Conservation (phyloP, 495 filamentous ascomycete species). For the Neurospora sublineolata region DNA sequence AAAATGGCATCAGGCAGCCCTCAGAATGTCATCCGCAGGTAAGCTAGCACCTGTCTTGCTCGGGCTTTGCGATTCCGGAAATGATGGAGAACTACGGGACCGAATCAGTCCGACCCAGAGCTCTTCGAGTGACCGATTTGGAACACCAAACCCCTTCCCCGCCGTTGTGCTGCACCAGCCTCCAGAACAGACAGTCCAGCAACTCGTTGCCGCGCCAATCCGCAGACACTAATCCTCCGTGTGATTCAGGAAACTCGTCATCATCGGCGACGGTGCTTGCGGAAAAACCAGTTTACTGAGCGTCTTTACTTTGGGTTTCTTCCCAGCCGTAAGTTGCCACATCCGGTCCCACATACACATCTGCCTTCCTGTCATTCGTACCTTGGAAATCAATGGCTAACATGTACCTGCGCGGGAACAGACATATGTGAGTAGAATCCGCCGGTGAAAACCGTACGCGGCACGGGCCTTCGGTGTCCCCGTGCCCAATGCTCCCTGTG, state of each 20-base stretch:
- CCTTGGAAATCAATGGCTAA: slow-evolving; percentile 4
- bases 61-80: neutral
- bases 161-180: neutral
- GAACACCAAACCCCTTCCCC: neutral
- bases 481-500: neutral
- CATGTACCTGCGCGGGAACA: slow-evolving; percentile 16
- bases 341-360: neutral
- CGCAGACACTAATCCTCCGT: neutral
- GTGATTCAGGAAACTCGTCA: slow-evolving; percentile 77
- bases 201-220: neutral
- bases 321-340: slow-evolving; percentile 71
- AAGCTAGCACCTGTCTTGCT: slow-evolving; percentile 1
- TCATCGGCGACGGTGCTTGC: slow-evolving; percentile 97
- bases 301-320: slow-evolving; percentile 96
- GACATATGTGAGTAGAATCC: slow-evolving; percentile 55
- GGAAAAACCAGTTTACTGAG: slow-evolving; percentile 96
- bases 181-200: neutral
- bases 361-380: neutral
- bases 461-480: neutral
- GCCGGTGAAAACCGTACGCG: neutral
- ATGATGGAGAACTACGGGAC: neutral
- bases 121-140: neutral
- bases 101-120: neutral
- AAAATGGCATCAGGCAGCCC: neutral
- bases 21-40: slow-evolving; percentile 25